Percentiles rank a stretch among this genome's conserved stretches.
These are phyloP conservation scores for Zangia roseola DNA, from an alignment of 768 basidiomycete species.

Conservation along the genomic window DNA sequence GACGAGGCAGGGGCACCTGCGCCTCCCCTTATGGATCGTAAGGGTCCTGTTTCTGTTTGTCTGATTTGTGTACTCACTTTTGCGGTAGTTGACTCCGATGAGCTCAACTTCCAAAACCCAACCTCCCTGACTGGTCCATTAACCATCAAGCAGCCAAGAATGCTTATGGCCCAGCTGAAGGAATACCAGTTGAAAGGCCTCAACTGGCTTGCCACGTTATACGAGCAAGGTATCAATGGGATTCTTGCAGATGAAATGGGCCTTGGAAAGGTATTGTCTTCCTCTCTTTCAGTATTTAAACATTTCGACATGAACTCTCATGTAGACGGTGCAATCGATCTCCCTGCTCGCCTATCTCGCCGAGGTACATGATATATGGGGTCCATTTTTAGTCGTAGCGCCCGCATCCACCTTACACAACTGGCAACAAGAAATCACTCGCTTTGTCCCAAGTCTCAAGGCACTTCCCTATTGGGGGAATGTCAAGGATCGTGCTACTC, in stretches of 20 bases:
- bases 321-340: slow-evolving; percentile 94
- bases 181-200: slow-evolving; percentile 98
- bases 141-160: slow-evolving; percentile 88
- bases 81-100: slow-evolving; percentile 82
- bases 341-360: slow-evolving; percentile 94
- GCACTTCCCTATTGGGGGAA: slow-evolving; percentile 98
- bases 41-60: slow-evolving; percentile 26
- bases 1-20: slow-evolving; percentile 37
- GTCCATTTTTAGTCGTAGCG: slow-evolving; percentile 96
- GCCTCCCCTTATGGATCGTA: slow-evolving; percentile 70
- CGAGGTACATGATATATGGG: slow-evolving; percentile 98
- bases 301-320: neutral
- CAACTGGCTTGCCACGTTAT: slow-evolving; percentile 96
- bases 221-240: slow-evolving; percentile 99
- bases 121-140: slow-evolving; percentile 82
- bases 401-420: slow-evolving; percentile 97
- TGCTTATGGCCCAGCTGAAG: slow-evolving; percentile 95
- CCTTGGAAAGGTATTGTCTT: slow-evolving; percentile 67
- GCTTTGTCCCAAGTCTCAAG: slow-evolving; percentile 92
- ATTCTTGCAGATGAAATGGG: slow-evolving; percentile 99
- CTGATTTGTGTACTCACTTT: slow-evolving; percentile 2
- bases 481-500: slow-evolving; percentile 89
- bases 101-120: slow-evolving; percentile 99
- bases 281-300: slow-evolving; percentile 8
- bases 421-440: slow-evolving; percentile 98